Evolutionary conservation across 148 eudicot species (phyloP).

Genomic region (Selenicereus undatus): DNA sequence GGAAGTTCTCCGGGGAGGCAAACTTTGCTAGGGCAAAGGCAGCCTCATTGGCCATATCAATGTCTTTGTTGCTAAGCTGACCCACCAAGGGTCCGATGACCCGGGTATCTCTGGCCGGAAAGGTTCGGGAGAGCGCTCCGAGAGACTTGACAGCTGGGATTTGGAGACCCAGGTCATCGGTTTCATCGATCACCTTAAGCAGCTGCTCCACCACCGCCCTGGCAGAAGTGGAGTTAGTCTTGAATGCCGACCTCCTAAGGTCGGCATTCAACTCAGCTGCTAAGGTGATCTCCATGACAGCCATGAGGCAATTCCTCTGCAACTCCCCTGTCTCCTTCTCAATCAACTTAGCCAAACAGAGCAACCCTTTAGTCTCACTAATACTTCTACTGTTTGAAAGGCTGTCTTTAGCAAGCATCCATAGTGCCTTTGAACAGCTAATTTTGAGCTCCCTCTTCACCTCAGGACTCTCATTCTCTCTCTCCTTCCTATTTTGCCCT

Average conservation of each 20-base stretch:
- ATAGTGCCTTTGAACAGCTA: conserved; percentile 58
- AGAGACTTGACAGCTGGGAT: conserved; percentile 59
- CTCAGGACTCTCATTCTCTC: conserved; percentile 60
- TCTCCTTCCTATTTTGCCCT: conserved; percentile 47
- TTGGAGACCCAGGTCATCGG: conserved; percentile 21
- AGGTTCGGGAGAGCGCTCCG: conserved; percentile 71
- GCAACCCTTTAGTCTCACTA: conserved; percentile 80
- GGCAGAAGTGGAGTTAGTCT: conserved; percentile 74
- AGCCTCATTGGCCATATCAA: conserved; percentile 56
- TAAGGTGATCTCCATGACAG: conserved; percentile 64
- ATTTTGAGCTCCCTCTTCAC: conserved; percentile 55
- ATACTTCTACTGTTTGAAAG: conserved; percentile 54
- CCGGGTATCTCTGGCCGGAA: conserved; percentile 62
- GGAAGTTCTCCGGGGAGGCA: conserved; percentile 58
- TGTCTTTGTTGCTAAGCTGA: conserved; percentile 41
- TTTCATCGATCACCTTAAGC: conserved; percentile 45
- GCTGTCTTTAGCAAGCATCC: conserved; percentile 70
- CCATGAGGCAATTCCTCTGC: conserved; percentile 58
- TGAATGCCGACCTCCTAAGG: conserved; percentile 70
- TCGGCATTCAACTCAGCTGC: conserved; percentile 69
- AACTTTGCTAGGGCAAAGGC: conserved; percentile 64
- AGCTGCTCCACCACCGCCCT: conserved; percentile 75
- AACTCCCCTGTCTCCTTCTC: conserved; percentile 59
- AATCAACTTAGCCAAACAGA: conserved; percentile 72
- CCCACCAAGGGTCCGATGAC: conserved; percentile 59